phyloP scores from a whole-genome alignment of 129 eudicot genomes.

The Smallanthus sonchifolius region DNA sequence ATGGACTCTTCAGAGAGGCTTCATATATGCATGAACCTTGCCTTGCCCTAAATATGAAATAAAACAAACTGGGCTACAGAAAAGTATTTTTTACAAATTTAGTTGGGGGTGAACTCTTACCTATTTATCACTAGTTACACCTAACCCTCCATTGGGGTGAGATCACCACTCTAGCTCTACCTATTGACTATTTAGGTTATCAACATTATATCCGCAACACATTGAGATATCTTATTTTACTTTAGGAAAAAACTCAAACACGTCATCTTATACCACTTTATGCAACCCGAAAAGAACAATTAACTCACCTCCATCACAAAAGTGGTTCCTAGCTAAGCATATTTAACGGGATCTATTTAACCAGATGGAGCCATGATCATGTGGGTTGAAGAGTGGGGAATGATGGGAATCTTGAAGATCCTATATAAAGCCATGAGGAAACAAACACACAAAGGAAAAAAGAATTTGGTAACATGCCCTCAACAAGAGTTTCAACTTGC shows the following conservation, averaged over 20 bases:
- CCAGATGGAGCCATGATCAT: not conserved
- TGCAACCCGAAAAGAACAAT: not conserved
- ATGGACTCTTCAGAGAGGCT: too few species aligned
- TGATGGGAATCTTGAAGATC: constrained; percentile 29
- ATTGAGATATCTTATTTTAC: not conserved
- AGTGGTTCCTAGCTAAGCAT: not conserved
- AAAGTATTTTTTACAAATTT: too few species aligned
- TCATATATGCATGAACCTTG: too few species aligned
- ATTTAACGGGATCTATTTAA: not conserved
- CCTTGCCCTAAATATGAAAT: too few species aligned
- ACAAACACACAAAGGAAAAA: constrained; percentile 12
- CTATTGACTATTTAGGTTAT: too few species aligned
- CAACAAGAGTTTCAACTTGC: constrained; percentile 12
- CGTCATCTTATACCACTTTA: not conserved
- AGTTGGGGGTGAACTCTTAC: too few species aligned
- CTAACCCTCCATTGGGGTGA: too few species aligned
- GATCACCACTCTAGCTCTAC: too few species aligned
- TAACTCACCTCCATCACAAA: not conserved
- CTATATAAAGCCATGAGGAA: constrained; percentile 9
- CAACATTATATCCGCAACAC: not conserved
- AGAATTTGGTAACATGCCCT: constrained; percentile 1
- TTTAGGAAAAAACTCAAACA: not conserved
- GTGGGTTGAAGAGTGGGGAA: not conserved
- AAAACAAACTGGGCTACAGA: too few species aligned
- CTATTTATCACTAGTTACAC: too few species aligned